Evolutionary conservation across 129 eudicot species (phyloP).

Genomic region (Artemisia annua): DNA sequence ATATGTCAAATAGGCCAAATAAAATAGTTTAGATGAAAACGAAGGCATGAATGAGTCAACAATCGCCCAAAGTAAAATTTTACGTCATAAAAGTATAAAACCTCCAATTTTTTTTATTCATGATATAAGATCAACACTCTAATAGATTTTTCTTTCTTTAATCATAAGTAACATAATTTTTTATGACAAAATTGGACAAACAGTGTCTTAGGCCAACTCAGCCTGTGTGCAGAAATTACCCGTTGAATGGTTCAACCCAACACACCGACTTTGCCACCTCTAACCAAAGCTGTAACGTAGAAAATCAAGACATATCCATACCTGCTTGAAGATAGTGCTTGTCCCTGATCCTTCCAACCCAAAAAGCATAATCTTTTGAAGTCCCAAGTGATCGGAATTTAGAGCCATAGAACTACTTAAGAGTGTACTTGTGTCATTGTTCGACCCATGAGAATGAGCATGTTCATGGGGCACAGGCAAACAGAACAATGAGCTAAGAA

Average conservation of each 20-base stretch:
- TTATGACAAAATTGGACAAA: too few relatives aligned
- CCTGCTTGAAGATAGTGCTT: conserved; percentile 65
- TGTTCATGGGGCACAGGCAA: conserved; percentile 48
- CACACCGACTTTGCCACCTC: neutral
- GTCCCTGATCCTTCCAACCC: conserved; percentile 60
- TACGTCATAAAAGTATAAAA: neutral
- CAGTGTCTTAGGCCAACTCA: too few relatives aligned
- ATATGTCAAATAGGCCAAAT: neutral
- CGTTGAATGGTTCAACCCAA: too few relatives aligned
- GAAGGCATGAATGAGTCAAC: neutral
- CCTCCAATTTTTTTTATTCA: neutral
- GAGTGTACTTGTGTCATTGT: conserved; percentile 26
- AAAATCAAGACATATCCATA: conserved; percentile 14
- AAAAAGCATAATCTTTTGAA: conserved; percentile 43
- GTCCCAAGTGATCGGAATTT: conserved; percentile 30
- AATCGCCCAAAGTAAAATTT: neutral
- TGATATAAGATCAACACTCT: too few relatives aligned
- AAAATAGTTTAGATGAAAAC: neutral
- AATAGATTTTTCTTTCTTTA: too few relatives aligned
- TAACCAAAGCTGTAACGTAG: neutral
- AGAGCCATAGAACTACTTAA: conserved; percentile 33
- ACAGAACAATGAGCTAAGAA: conserved; percentile 40
- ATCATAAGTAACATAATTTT: too few relatives aligned
- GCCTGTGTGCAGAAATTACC: too few relatives aligned
- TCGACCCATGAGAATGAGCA: conserved; percentile 29